phyloP scores from a whole-genome alignment of 768 basidiomycete genomes.

The Dentipellis fragilis region DNA sequence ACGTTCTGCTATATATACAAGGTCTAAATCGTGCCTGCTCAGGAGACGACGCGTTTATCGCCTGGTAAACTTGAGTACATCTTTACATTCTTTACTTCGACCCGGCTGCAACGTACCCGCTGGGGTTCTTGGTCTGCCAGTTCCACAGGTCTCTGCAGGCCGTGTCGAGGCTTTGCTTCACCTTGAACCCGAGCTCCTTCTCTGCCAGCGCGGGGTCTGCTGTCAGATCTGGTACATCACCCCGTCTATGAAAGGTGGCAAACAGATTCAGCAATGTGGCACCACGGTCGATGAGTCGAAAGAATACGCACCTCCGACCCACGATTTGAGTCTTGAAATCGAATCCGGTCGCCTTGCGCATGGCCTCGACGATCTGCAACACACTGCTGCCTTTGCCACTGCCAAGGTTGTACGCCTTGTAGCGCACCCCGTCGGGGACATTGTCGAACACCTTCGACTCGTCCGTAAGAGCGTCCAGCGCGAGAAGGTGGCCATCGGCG shows the following conservation, averaged over 20 bases:
- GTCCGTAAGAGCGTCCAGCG: slow-evolving; percentile 70
- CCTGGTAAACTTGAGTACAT: too few species aligned
- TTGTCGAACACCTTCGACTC: slow-evolving; percentile 53
- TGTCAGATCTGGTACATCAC: slow-evolving; percentile 94
- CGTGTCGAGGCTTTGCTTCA: slow-evolving; percentile 66
- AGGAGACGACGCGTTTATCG: neutral
- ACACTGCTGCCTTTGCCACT: slow-evolving; percentile 90
- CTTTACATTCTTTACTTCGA: neutral
- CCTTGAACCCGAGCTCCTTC: slow-evolving; percentile 88
- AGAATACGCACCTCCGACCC: slow-evolving; percentile 65
- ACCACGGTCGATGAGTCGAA: neutral
- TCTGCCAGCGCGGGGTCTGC: slow-evolving; percentile 89
- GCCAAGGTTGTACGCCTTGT: slow-evolving; percentile 95
- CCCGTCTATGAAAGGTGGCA: slow-evolving; percentile 41
- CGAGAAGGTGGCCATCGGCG: slow-evolving; percentile 87
- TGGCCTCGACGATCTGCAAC: slow-evolving; percentile 88
- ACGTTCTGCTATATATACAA: neutral
- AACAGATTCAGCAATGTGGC: neutral
- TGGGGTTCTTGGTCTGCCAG: slow-evolving; percentile 91
- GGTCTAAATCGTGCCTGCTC: neutral
- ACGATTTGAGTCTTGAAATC: slow-evolving; percentile 85
- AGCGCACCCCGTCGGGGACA: slow-evolving; percentile 45
- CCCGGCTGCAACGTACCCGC: slow-evolving; percentile 44
- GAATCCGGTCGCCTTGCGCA: slow-evolving; percentile 84
- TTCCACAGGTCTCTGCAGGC: slow-evolving; percentile 99